Percentiles rank a stretch among this genome's conserved stretches.
Conservation (phyloP, 176 grass and related monocot genomes). For the Puya raimondii region DNA sequence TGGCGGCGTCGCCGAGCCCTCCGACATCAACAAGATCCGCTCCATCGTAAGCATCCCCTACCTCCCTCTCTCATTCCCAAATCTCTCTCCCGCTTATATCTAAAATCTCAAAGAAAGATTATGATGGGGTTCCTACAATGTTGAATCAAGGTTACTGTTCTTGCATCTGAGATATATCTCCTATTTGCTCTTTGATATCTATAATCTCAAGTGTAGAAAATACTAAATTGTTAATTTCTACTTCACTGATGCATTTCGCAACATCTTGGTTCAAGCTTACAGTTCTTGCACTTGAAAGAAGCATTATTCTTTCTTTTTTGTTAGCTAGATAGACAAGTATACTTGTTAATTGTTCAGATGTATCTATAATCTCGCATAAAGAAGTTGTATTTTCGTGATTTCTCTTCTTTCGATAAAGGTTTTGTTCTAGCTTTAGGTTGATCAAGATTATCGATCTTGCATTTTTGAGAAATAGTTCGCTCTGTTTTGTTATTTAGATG, state of each 20-base stretch:
- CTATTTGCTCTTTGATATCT: too few species aligned
- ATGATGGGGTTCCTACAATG: neutral
- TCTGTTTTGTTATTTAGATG: constrained; percentile 42
- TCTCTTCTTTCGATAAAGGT: too few species aligned
- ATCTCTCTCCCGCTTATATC: constrained; percentile 17
- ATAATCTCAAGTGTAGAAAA: too few species aligned
- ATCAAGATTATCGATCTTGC: neutral
- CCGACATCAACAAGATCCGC: constrained; percentile 65
- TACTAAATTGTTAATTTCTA: too few species aligned
- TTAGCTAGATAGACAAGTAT: too few species aligned
- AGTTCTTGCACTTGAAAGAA: too few species aligned
- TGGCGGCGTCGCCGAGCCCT: constrained; percentile 43
- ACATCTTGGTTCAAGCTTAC: too few species aligned
- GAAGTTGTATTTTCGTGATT: too few species aligned
- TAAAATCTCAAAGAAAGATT: neutral
- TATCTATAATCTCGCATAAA: too few species aligned
- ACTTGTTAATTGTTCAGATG: too few species aligned
- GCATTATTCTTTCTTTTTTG: too few species aligned
- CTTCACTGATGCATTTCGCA: too few species aligned
- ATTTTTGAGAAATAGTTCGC: neutral
- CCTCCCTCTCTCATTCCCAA: constrained; percentile 4
- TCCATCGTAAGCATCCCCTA: constrained; percentile 58
- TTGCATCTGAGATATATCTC: neutral
- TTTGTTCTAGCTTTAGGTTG: neutral
- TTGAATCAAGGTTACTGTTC: neutral